These are phyloP conservation scores for Amborella trichopoda DNA, from an alignment of 164 flowering plant genomes.

Conservation along the genomic window DNA sequence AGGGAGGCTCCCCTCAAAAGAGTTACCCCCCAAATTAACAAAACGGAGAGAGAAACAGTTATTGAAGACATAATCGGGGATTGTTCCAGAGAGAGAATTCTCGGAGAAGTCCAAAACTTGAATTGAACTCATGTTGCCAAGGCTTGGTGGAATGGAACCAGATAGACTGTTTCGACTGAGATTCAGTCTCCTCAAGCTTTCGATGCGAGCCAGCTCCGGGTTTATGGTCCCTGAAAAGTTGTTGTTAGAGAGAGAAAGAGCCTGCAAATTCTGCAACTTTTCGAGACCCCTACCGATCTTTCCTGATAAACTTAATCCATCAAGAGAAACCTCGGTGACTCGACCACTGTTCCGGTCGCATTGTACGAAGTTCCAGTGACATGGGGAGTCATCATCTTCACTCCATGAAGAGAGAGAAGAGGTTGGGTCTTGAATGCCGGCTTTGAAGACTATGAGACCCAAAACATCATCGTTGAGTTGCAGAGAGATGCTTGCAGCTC, in stretches of 20 bases:
- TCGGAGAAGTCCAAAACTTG: constrained; percentile 50
- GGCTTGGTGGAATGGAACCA: constrained; percentile 31
- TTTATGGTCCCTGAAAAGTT: constrained; percentile 41
- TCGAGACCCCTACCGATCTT: constrained; percentile 59
- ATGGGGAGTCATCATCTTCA: constrained; percentile 70
- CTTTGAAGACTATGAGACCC: constrained; percentile 82
- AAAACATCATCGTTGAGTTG: constrained; percentile 72
- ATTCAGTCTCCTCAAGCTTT: constrained; percentile 32
- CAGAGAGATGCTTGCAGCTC: constrained; percentile 9
- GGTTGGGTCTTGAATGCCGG: constrained; percentile 45
- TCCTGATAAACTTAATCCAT: constrained; percentile 53
- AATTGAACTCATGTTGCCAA: constrained; percentile 20
- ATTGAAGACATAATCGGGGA: constrained; percentile 42
- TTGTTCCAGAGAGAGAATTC: constrained; percentile 49
- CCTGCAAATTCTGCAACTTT: constrained; percentile 35
- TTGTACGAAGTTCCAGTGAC: constrained; percentile 52
- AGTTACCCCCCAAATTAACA: constrained; percentile 41
- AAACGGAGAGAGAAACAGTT: constrained; percentile 30
- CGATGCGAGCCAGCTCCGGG: constrained; percentile 22
- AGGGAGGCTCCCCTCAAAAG: constrained; percentile 65
- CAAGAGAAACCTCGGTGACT: constrained; percentile 40
- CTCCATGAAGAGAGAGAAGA: constrained; percentile 53
- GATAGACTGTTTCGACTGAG: constrained; percentile 51
- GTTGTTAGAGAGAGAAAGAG: constrained; percentile 46
- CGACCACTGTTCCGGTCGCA: constrained; percentile 47